Conservation (phyloP, 495 filamentous ascomycete genomes). For the Hypoxylon crocopeplum region DNA sequence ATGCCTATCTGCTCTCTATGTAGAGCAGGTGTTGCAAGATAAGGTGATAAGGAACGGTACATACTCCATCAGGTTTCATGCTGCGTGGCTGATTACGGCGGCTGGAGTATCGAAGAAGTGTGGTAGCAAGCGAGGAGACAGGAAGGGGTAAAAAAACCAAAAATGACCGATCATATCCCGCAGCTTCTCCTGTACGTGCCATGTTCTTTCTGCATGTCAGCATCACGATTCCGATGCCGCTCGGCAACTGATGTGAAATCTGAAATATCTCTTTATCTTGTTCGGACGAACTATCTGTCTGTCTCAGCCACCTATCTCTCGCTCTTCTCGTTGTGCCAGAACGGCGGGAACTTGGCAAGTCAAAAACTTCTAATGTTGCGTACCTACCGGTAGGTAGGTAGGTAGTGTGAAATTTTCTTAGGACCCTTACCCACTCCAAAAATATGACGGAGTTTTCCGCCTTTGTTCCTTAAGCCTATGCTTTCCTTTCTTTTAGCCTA, state of each 20-base stretch:
- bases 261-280: constrained; percentile 5
- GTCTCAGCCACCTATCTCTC: neutral
- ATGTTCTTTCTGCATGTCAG: constrained; percentile 24
- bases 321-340: neutral
- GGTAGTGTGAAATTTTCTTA: no score
- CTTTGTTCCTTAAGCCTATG: neutral
- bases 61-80: constrained; percentile 1
- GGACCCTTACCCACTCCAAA: neutral
- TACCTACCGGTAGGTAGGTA: no score
- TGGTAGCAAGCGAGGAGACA: neutral
- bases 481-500: no score
- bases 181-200: neutral
- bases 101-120: no score
- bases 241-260: constrained; percentile 22
- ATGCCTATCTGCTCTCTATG: no score
- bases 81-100: neutral
- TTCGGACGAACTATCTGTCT: neutral
- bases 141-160: constrained; percentile 1
- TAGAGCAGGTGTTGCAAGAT: constrained; percentile 9
- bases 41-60: neutral
- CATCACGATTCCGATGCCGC: constrained; percentile 33
- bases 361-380: no score
- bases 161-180: constrained; percentile 22
- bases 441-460: neutral
- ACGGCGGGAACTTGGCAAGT: neutral